A percentile compares a stretch with the other conserved stretches of the same genome.
Conservation (phyloP, 192 early-diverging fungal species). For the Globomyces pollinis-pini region DNA sequence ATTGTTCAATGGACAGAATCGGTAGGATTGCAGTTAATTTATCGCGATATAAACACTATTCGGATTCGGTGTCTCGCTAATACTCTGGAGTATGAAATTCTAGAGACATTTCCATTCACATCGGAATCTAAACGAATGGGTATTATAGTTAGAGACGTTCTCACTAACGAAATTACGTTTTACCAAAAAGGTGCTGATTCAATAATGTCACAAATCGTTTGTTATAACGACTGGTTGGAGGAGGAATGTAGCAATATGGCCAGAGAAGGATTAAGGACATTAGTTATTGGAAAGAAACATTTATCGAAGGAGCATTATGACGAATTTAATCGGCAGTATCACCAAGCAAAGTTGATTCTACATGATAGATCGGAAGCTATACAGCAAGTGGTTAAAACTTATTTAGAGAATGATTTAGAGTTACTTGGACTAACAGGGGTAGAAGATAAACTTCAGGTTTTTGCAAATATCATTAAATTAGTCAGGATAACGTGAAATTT, state of each 20-base stretch:
- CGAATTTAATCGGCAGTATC: constrained; percentile 16
- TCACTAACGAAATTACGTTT: constrained; percentile 72
- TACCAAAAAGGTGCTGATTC: constrained; percentile 92
- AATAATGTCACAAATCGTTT: constrained; percentile 81
- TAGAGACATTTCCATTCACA: constrained; percentile 98
- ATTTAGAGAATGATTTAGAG: constrained; percentile 80
- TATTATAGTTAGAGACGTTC: constrained; percentile 68
- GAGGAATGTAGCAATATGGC: constrained; percentile 98
- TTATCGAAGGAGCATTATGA: constrained; percentile 54
- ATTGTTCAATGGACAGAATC: constrained; percentile 87
- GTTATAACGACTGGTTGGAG: constrained; percentile 93
- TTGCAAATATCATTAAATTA: too few species aligned
- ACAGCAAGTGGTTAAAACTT: constrained; percentile 53
- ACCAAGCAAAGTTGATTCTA: background rate
- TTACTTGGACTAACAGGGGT: constrained; percentile 89
- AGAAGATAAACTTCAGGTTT: constrained; percentile 95
- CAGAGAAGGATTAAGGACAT: constrained; percentile 84
- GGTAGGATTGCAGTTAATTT: constrained; percentile 76
- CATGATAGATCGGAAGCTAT: constrained; percentile 29
- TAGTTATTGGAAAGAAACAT: constrained; percentile 82
- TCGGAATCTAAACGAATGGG: constrained; percentile 97
- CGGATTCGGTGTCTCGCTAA: constrained; percentile 11
- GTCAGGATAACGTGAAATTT: constrained; percentile 78
- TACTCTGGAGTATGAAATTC: constrained; percentile 60
- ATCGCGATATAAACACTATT: constrained; percentile 65